Conservation (phyloP, 148 eudicot genomes). For the Silene uniflora region DNA sequence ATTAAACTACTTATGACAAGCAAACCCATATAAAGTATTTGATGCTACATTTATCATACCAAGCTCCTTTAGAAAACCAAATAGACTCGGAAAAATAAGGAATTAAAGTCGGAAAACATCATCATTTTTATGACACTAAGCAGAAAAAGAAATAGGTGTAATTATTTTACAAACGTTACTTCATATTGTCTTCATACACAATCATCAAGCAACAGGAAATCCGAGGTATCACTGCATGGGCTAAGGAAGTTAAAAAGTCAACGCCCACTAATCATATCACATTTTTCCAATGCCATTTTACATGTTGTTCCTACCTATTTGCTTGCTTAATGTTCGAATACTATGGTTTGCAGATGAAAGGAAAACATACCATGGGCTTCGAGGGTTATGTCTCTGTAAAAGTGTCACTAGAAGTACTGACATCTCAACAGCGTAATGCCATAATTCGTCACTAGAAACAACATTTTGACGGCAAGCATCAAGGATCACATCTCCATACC, state of each 20-base stretch:
- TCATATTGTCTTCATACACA: not conserved
- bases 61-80: not conserved
- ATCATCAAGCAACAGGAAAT: not conserved
- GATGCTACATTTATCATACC: not conserved
- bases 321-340: not conserved
- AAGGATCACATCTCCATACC: conserved; percentile 79
- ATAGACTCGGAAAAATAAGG: not conserved
- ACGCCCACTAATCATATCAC: not conserved
- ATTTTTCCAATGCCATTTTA: conserved; percentile 8
- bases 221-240: not conserved
- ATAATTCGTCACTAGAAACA: conserved; percentile 80
- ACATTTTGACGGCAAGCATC: conserved; percentile 93
- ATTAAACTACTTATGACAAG: not conserved
- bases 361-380: conserved; percentile 72
- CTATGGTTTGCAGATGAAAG: not conserved
- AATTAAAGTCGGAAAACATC: not conserved
- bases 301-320: not conserved
- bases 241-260: not conserved
- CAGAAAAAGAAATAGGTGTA: not conserved
- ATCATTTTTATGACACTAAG: not conserved
- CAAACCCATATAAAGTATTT: not conserved
- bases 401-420: conserved; percentile 61
- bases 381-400: conserved; percentile 71
- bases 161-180: not conserved
- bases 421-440: conserved; percentile 92